Conservation (phyloP, 768 basidiomycete genomes). For the Strobilomyces echinocephalus region DNA sequence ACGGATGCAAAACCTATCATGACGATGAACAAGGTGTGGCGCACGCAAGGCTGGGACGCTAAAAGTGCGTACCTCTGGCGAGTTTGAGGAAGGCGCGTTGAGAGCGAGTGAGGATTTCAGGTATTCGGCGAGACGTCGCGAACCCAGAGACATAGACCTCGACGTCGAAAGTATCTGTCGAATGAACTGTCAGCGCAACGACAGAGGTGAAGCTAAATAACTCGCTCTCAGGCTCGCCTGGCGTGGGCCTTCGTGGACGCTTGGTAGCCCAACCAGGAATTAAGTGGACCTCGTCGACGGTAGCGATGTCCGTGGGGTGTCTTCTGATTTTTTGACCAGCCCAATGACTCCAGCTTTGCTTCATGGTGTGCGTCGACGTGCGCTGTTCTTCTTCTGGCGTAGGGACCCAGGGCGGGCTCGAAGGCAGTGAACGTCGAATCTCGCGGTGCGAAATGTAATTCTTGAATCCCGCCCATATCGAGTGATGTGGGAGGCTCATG, state of each 20-base stretch:
- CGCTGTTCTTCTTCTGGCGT: conserved; percentile 20
- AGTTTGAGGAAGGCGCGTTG: conserved; percentile 72
- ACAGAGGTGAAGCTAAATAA: background rate
- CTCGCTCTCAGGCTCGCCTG: conserved; percentile 27
- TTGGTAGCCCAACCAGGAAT: conserved; percentile 83
- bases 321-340: conserved; percentile 52
- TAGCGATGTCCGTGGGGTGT: conserved; percentile 20
- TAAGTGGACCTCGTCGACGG: conserved; percentile 47
- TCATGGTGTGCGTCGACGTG: conserved; percentile 17
- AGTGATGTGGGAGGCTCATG: conserved; percentile 30
- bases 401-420: conserved; percentile 9
- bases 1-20: conserved; percentile 64
- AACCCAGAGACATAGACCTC: conserved; percentile 76
- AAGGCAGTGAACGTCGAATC: conserved; percentile 26
- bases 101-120: conserved; percentile 62
- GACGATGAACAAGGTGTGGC: conserved; percentile 1
- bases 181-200: background rate
- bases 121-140: conserved; percentile 54
- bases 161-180: conserved; percentile 57
- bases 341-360: conserved; percentile 58
- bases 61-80: conserved; percentile 56
- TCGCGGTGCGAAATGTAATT: conserved; percentile 48
- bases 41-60: background rate
- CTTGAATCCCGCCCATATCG: conserved; percentile 38
- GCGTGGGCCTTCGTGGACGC: conserved; percentile 33